Percentiles rank a stretch among this genome's conserved stretches.
These are phyloP conservation scores for Angomonas deanei DNA, from an alignment of 208 protist genomes.

Conservation along the genomic window DNA sequence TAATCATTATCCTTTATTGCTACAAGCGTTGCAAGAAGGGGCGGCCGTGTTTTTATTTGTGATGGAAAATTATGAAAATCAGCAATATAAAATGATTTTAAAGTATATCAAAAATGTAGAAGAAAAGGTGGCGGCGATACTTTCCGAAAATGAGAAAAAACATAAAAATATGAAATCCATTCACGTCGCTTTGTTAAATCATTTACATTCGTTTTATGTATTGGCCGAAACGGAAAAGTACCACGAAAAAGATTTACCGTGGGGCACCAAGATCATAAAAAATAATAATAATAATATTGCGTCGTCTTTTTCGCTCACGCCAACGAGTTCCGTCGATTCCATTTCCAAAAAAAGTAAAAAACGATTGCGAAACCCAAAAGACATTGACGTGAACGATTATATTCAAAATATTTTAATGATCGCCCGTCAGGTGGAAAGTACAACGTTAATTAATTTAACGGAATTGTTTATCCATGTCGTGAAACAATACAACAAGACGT, in stretches of 20 bases:
- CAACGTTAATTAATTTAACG: too few relatives aligned
- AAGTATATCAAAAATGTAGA: not conserved
- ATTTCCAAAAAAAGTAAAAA: too few relatives aligned
- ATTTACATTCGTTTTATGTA: too few relatives aligned
- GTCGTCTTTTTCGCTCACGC: not conserved
- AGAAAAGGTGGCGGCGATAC: not conserved
- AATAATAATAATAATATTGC: not conserved
- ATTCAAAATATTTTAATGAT: too few relatives aligned
- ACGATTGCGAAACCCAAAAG: too few relatives aligned
- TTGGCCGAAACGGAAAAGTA: too few relatives aligned
- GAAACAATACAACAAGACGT: too few relatives aligned
- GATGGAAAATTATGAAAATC: not conserved
- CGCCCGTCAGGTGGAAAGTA: too few relatives aligned
- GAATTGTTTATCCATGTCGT: too few relatives aligned
- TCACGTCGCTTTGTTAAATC: not conserved
- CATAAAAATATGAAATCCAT: not conserved
- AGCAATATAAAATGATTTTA: not conserved
- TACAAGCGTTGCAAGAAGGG: not conserved
- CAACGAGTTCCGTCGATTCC: not conserved
- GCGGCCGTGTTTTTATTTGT: not conserved
- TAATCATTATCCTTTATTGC: too few relatives aligned
- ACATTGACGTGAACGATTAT: too few relatives aligned
- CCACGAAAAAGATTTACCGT: not conserved
- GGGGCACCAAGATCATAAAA: not conserved
- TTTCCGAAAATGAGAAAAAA: not conserved